Evolutionary conservation across 2,329 filamentous ascomycete species (phyloP).

Genomic region (Biscogniauxia mediterranea): DNA sequence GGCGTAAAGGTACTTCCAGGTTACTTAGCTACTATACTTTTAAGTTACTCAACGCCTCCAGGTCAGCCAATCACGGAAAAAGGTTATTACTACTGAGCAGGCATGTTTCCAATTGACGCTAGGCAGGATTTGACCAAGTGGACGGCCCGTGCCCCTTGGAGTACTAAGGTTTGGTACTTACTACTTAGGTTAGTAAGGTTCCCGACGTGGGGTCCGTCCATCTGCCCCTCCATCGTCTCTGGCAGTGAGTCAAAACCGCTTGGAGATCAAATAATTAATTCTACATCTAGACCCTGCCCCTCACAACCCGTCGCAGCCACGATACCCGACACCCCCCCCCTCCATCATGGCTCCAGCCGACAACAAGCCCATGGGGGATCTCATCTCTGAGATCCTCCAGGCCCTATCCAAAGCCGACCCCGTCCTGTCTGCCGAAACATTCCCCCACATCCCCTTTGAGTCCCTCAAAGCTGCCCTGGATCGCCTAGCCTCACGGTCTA

Average conservation of each 20-base stretch:
- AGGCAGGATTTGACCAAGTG: background rate
- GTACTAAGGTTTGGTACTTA: too few relatives aligned
- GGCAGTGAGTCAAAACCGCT: background rate
- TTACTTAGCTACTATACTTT: too few relatives aligned
- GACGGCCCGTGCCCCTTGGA: background rate
- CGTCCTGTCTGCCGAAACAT: slow-evolving; percentile 66
- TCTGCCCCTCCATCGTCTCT: background rate
- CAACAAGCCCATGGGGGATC: slow-evolving; percentile 47
- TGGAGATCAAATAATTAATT: background rate
- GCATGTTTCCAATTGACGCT: background rate
- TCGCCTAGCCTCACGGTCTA: slow-evolving; percentile 76
- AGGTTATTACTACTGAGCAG: too few relatives aligned
- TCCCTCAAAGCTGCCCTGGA: slow-evolving; percentile 86
- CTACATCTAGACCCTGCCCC: background rate
- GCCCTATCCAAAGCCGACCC: slow-evolving; percentile 62
- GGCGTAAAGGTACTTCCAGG: too few relatives aligned
- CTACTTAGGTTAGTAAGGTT: too few relatives aligned
- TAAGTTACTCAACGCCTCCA: background rate
- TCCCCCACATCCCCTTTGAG: slow-evolving; percentile 63
- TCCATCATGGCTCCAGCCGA: slow-evolving; percentile 15
- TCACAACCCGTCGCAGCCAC: background rate
- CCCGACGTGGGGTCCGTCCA: background rate
- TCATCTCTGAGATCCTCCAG: slow-evolving; percentile 64
- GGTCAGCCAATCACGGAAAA: too few relatives aligned
- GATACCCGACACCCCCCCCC: background rate